Base-by-base conservation (phyloP, 345 rosid genomes). In the Hibiscus tridactylites region DNA sequence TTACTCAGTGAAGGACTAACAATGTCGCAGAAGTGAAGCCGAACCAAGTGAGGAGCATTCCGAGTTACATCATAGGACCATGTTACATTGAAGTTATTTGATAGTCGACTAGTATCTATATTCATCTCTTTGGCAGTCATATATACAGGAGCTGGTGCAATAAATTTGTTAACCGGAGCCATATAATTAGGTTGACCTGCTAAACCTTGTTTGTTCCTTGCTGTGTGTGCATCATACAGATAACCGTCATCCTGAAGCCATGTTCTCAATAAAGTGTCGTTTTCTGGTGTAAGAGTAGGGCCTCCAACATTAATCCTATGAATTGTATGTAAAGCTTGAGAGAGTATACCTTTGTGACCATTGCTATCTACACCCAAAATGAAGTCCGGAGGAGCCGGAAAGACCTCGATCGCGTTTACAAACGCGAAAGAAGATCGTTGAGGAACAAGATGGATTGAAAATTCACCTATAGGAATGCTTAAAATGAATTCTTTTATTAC, bases 401-500 rank as follows among this genome's bases (percentile, higher is more conserved):
- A 86, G 62, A 80, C 84, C 78, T 88, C 95, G 1, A 89, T 81
- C 54, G 95, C 95, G 60, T 83, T 91, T 24, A 88, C 71, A 59
- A 84, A 73, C 4, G 93, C 85, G 0, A 89, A 68, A 59, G 31
- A 26, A 0, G 62, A 59, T 59, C 16, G 1, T 1, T 10, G 11
- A 26, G 62, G 62, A 26, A 26, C 7, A 4, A 59, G 28, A 31
- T 59, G 4, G 35, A 59, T 59, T 9, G 26, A 12, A 26, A 59
- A 28, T 1, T 59, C 62, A 28, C 62, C 35, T 21, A 10, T 24
- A 21, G 31, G 31, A 59, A 59, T 12, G 10, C 16, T 26, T 21
- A 59, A 10, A 26, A 59, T 21, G 62, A 59, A 59, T 59, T 59
- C 62, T 31, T 59, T 28, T 9, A 28, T 24, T 4, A 59, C 37